Percentiles rank a stretch among this genome's conserved stretches.
These are phyloP conservation scores for Marasmius tenuissimus DNA, from an alignment of 1,284 basidiomycete genomes.

Conservation along the genomic window DNA sequence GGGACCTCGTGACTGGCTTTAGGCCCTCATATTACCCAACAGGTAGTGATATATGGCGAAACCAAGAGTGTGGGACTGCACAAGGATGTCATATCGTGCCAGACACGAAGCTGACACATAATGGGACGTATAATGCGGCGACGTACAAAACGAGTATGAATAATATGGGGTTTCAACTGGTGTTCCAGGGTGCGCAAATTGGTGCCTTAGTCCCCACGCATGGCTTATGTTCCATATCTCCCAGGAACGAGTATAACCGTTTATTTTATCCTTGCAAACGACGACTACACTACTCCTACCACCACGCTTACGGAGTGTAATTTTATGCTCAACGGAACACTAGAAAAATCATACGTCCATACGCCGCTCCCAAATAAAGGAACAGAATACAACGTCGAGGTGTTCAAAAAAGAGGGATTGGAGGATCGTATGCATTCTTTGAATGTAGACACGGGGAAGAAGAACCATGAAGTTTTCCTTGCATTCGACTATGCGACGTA, in stretches of 20 bases:
- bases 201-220: background rate
- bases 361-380: background rate
- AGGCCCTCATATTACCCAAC: background rate
- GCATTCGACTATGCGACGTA: background rate
- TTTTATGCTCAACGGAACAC: background rate
- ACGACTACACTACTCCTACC: background rate
- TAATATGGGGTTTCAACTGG: background rate
- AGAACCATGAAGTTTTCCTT: background rate
- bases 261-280: background rate
- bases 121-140: background rate
- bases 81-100: background rate
- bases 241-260: background rate
- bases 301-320: background rate
- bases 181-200: background rate
- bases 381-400: background rate
- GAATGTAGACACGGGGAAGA: background rate
- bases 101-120: background rate
- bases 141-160: background rate
- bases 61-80: background rate
- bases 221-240: background rate
- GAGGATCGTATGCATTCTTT: background rate
- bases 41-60: background rate
- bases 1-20: background rate
- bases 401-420: background rate
- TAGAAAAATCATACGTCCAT: background rate